Conservation (phyloP, 2,329 filamentous ascomycete species). For the Aspergillus vadensis region DNA sequence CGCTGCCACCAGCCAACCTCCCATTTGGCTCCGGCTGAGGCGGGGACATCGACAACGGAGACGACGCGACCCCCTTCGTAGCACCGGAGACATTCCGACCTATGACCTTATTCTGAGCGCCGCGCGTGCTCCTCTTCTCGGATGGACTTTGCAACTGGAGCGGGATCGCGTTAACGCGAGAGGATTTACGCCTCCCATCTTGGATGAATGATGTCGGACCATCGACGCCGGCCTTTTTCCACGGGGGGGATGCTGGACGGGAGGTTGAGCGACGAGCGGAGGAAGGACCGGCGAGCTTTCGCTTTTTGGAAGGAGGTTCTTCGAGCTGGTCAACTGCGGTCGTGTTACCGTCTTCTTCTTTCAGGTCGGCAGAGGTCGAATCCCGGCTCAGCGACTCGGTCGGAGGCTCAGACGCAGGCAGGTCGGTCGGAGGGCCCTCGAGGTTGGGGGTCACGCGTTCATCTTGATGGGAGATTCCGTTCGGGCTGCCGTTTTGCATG, state of each 20-base stretch:
- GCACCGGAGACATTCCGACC: constrained; percentile 31
- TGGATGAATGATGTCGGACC: constrained; percentile 82
- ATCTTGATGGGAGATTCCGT: constrained; percentile 44
- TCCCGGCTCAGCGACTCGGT: constrained; percentile 27
- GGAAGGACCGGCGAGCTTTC: constrained; percentile 43
- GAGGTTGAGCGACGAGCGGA: constrained; percentile 41
- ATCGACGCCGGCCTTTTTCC: constrained; percentile 82
- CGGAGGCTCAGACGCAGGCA: constrained; percentile 22
- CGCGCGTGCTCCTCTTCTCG: constrained; percentile 50
- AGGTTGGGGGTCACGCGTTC: constrained; percentile 39
- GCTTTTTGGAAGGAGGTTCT: constrained; percentile 49
- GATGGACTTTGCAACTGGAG: constrained; percentile 51
- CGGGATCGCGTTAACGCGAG: constrained; percentile 55
- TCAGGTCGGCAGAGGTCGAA: constrained; percentile 30
- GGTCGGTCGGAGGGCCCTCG: constrained; percentile 26
- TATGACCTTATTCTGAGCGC: constrained; percentile 38
- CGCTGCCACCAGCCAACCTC: constrained; percentile 32
- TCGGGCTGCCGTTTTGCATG: constrained; percentile 50
- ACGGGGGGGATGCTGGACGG: constrained; percentile 73
- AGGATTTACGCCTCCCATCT: constrained; percentile 63
- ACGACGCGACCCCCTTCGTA: constrained; percentile 31
- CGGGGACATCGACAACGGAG: constrained; percentile 33
- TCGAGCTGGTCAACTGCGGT: constrained; percentile 32
- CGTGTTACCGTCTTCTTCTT: constrained; percentile 31
- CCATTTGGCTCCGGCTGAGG: constrained; percentile 34